These are phyloP conservation scores for Periconia digitata DNA, from an alignment of 2,329 filamentous ascomycete genomes.

Conservation along the genomic window DNA sequence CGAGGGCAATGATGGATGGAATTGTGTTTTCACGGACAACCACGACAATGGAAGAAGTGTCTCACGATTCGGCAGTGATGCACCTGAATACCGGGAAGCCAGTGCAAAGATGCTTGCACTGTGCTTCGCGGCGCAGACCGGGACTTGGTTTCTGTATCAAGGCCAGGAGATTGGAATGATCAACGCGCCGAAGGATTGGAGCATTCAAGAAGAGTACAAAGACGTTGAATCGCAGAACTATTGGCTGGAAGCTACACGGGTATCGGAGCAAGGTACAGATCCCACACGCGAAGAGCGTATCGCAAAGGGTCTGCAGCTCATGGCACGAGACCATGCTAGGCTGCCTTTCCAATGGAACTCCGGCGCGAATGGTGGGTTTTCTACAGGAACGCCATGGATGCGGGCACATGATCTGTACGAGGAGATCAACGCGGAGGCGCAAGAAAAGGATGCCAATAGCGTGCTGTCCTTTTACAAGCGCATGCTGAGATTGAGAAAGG, in stretches of 20 bases:
- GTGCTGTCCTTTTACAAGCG: conserved; percentile 64
- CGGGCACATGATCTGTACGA: conserved; percentile 64
- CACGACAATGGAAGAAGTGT: conserved; percentile 63
- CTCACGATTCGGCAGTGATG: conserved; percentile 54
- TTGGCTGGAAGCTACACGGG: conserved; percentile 39
- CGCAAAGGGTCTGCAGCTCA: conserved; percentile 56
- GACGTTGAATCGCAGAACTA: conserved; percentile 60
- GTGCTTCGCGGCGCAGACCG: conserved; percentile 52
- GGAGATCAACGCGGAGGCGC: conserved; percentile 60
- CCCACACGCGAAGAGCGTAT: conserved; percentile 36
- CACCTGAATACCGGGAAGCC: conserved; percentile 46
- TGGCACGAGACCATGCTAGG: conserved; percentile 69
- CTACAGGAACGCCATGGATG: conserved; percentile 68
- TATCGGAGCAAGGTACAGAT: conserved; percentile 31
- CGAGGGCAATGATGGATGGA: conserved; percentile 53
- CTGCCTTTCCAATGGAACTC: conserved; percentile 72
- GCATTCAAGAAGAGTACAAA: conserved; percentile 59
- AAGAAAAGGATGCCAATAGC: conserved; percentile 52
- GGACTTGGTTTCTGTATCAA: conserved; percentile 62
- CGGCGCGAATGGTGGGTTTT: conserved; percentile 66
- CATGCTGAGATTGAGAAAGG: conserved; percentile 62
- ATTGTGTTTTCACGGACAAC: conserved; percentile 64
- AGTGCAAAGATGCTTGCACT: conserved; percentile 59
- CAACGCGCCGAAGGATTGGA: conserved; percentile 55
- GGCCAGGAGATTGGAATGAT: conserved; percentile 64